phyloP scores from a whole-genome alignment of 2,329 filamentous ascomycete species.

The Pseudogymnoascus sp. region DNA sequence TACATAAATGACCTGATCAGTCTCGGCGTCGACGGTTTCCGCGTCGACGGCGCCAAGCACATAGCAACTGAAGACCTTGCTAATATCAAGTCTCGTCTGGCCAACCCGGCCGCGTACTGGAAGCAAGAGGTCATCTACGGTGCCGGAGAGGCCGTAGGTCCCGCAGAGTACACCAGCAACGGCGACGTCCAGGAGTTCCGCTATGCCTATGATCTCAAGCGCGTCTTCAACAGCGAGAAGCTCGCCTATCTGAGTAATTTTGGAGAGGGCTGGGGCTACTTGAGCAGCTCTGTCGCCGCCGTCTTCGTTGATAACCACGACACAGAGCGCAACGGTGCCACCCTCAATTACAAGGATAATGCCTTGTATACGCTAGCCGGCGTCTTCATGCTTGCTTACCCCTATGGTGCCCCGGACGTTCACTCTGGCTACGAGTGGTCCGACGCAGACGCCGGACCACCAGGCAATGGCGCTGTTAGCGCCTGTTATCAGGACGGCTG shows the following conservation, averaged over 20 bases:
- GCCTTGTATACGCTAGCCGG: background rate
- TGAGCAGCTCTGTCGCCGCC: background rate
- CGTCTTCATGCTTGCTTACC: background rate
- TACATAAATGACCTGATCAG: constrained; percentile 2
- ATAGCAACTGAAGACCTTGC: constrained; percentile 4
- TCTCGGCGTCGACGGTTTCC: background rate
- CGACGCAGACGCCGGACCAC: background rate
- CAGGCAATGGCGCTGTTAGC: background rate
- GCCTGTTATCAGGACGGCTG: background rate
- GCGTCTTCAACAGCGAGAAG: background rate
- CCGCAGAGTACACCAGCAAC: background rate
- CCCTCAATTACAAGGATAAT: background rate
- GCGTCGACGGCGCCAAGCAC: background rate
- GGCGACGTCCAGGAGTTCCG: constrained; percentile 1
- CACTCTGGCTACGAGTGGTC: background rate
- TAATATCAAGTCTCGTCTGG: background rate
- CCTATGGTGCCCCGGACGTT: background rate
- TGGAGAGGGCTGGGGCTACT: background rate
- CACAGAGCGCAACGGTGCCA: background rate
- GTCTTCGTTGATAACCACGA: constrained; percentile 3
- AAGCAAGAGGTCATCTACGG: constrained; percentile 4
- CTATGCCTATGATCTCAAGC: background rate
- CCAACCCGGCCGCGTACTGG: constrained; percentile 1
- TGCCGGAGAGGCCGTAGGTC: background rate
- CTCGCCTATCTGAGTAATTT: background rate